Conservation (phyloP, 768 basidiomycete genomes). For the Xerocomellus dryophilus region DNA sequence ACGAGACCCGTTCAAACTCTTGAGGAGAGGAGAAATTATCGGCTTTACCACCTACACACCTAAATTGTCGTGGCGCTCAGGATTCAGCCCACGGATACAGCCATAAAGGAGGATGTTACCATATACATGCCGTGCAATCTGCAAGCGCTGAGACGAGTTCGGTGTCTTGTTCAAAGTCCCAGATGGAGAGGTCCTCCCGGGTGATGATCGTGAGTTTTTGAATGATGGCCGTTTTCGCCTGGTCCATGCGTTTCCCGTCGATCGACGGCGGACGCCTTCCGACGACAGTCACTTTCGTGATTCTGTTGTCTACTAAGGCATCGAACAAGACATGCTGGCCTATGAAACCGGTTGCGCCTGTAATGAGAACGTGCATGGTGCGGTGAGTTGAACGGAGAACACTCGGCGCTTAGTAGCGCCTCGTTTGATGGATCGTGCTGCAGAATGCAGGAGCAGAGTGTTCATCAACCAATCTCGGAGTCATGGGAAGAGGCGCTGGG, state of each 20-base stretch:
- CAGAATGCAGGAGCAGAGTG: not conserved
- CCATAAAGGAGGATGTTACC: constrained; percentile 6
- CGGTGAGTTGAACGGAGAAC: not conserved
- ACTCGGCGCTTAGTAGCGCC: not conserved
- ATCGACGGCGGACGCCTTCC: constrained; percentile 23
- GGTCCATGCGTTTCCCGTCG: constrained; percentile 17
- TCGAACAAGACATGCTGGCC: constrained; percentile 19
- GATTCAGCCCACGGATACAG: not conserved
- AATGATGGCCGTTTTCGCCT: constrained; percentile 15
- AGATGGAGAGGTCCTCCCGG: constrained; percentile 23
- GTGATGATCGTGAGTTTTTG: constrained; percentile 23
- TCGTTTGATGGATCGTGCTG: too few relatives aligned
- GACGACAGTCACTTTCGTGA: constrained; percentile 26
- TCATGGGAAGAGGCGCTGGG: not conserved
- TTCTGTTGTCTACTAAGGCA: constrained; percentile 18
- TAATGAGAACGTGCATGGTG: constrained; percentile 26
- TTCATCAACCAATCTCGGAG: not conserved
- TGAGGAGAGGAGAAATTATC: constrained; percentile 20
- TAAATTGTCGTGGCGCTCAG: not conserved
- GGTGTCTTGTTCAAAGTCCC: constrained; percentile 27
- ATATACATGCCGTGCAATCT: constrained; percentile 26
- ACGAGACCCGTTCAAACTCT: constrained; percentile 27
- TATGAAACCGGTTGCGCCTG: constrained; percentile 26
- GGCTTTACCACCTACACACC: constrained; percentile 27
- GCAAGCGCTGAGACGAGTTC: constrained; percentile 22